Base-by-base conservation (phyloP, 1,139 yeast genomes). In the Suhomyces wounanorum region DNA sequence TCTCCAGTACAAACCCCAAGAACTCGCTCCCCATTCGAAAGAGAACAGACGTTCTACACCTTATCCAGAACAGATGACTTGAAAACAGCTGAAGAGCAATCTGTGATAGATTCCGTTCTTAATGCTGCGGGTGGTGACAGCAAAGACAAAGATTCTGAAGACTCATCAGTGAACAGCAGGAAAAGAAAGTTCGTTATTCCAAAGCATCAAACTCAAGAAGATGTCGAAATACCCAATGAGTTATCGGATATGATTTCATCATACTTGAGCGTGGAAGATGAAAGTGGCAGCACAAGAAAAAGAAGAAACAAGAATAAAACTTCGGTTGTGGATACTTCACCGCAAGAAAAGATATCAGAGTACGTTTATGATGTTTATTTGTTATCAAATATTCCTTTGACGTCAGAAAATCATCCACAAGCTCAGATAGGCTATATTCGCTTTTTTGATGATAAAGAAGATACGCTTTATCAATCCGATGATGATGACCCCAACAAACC, bases 361-460 rank as follows among this genome's bases (percentile, higher is more conserved):
- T 92, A 89, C 59, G 98, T 92, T 17, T 94, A 90, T 63, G 99
- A 92, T 69, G 91, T 92, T 17, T 92, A 92, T 55, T 74, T 71
- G 33, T 59, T 77, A 38, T 62, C 72, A 1, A 58, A 60, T 14
- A 72, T 65, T 49, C 76, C 79, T 0, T 57, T 73, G 51, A 75
- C 77, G 73, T 73, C 45, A 73, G 78, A 50, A 73, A 81, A 67
- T 68, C 78, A 68, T 66, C 79, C 81, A 64, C 70, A 64, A 53
- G 64, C 79, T 16, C 81, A 80, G 46, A 79, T 87, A 41, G 95
- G 94, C 8, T 87, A 84, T 66, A 78, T 83, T 45, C 77, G 79
- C 54, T 85, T 86, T 60, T 82, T 85, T 55, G 86, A 88, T 48
- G 91, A 87, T 44, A 84, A 81, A 18, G 82, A 84, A 33, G 55